phyloP scores from a whole-genome alignment of 495 filamentous ascomycete genomes.

The Aspergillus kassunensis region DNA sequence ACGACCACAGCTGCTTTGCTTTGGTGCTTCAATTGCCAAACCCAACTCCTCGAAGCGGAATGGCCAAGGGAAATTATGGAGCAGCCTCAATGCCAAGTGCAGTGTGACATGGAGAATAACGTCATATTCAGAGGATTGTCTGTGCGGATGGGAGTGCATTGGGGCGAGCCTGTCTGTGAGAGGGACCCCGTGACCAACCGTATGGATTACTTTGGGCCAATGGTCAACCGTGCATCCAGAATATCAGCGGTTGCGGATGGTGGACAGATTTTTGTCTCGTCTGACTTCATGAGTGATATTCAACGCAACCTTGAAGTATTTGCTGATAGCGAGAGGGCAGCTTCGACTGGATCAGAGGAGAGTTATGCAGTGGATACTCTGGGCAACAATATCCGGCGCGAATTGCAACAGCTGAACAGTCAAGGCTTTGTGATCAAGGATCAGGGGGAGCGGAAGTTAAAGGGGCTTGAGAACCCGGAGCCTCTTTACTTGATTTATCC shows the following conservation, averaged over 20 bases:
- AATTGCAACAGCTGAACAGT: slow-evolving; percentile 79
- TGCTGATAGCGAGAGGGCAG: slow-evolving; percentile 67
- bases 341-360: slow-evolving; percentile 64
- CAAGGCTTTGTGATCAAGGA: slow-evolving; percentile 97
- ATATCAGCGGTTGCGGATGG: slow-evolving; percentile 95
- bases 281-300: slow-evolving; percentile 94
- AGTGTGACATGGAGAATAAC: slow-evolving; percentile 77
- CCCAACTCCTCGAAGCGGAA: slow-evolving; percentile 74
- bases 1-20: slow-evolving; percentile 89
- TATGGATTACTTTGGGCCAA: slow-evolving; percentile 99
- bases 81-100: slow-evolving; percentile 77
- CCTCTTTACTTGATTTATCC: slow-evolving; percentile 92
- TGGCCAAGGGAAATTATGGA: slow-evolving; percentile 93
- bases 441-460: slow-evolving; percentile 87
- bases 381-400: slow-evolving; percentile 69
- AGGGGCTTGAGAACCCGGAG: slow-evolving; percentile 96
- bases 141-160: slow-evolving; percentile 96
- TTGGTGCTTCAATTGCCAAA: slow-evolving; percentile 95
- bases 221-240: slow-evolving; percentile 95
- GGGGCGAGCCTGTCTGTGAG: slow-evolving; percentile 90
- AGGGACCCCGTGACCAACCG: slow-evolving; percentile 92
- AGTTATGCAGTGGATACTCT: slow-evolving; percentile 61
- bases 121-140: slow-evolving; percentile 90
- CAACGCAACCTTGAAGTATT: slow-evolving; percentile 86
- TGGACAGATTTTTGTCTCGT: slow-evolving; percentile 92